phyloP scores from a whole-genome alignment of 176 grass and related monocot species.

The Aegilops sharonensis region DNA sequence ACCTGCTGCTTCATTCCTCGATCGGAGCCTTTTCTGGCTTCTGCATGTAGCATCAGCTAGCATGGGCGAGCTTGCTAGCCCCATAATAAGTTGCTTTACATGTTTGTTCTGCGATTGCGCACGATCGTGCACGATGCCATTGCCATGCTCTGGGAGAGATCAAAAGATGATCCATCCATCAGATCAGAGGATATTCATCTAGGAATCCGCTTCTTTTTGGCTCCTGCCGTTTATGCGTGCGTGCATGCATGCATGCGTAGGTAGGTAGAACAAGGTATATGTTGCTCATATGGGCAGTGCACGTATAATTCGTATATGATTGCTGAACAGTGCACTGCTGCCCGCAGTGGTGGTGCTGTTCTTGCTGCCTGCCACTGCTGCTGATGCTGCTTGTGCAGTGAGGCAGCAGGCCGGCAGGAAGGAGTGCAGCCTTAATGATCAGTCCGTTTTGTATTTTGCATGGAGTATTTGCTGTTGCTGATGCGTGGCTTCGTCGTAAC shows the following conservation, averaged over 20 bases:
- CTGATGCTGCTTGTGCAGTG: not conserved
- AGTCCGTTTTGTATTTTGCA: not conserved
- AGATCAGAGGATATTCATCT: constrained; percentile 27
- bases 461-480: not conserved
- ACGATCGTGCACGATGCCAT: not conserved
- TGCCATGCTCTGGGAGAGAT: constrained; percentile 16
- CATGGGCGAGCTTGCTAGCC: not conserved
- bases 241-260: not conserved
- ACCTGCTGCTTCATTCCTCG: constrained; percentile 26
- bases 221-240: not conserved
- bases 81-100: not conserved
- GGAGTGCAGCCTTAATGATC: constrained; percentile 9
- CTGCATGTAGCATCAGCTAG: not conserved
- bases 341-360: not conserved
- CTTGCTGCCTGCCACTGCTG: not conserved
- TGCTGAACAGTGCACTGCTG: constrained; percentile 30
- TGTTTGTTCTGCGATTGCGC: not conserved
- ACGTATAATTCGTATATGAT: constrained; percentile 45
- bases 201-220: constrained; percentile 27
- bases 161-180: not conserved
- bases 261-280: not conserved
- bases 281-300: not conserved
- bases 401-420: not conserved
- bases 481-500: constrained; percentile 36
- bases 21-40: constrained; percentile 16